phyloP scores from a whole-genome alignment of 2,329 filamentous ascomycete species.

The Ceratocystis variospora region DNA sequence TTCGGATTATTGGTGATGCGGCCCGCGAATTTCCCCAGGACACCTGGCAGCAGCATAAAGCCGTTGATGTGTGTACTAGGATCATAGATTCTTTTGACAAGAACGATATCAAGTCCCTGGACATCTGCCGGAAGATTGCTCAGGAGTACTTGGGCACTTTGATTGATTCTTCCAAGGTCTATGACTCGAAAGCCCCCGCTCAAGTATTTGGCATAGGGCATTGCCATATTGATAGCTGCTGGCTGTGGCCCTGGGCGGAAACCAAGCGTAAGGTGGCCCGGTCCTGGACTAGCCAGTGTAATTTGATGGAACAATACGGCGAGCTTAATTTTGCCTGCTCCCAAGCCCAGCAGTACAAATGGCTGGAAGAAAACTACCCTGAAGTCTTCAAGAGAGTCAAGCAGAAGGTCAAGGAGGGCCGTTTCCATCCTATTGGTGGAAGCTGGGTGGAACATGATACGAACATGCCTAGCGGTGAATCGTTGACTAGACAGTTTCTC shows the following conservation, averaged over 20 bases:
- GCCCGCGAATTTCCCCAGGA: slow-evolving; percentile 80
- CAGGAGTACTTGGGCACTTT: slow-evolving; percentile 67
- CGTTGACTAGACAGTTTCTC: slow-evolving; percentile 81
- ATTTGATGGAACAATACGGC: slow-evolving; percentile 86
- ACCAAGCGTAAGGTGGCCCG: slow-evolving; percentile 92
- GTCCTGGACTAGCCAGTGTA: slow-evolving; percentile 94
- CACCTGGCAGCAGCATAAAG: slow-evolving; percentile 79
- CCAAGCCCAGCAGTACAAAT: slow-evolving; percentile 95
- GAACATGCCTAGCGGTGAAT: slow-evolving; percentile 92
- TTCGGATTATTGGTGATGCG: slow-evolving; percentile 91
- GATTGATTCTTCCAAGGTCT: slow-evolving; percentile 73
- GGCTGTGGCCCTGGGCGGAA: slow-evolving; percentile 97
- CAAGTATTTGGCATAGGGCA: slow-evolving; percentile 84
- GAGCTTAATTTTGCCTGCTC: slow-evolving; percentile 88
- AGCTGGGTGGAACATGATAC: slow-evolving; percentile 99
- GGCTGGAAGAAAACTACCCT: slow-evolving; percentile 83
- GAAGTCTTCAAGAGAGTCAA: slow-evolving; percentile 83
- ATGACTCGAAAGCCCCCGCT: slow-evolving; percentile 57
- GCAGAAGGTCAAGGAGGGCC: slow-evolving; percentile 74
- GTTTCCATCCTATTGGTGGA: slow-evolving; percentile 88
- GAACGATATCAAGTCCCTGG: slow-evolving; percentile 62
- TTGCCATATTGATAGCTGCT: slow-evolving; percentile 96
- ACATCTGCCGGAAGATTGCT: slow-evolving; percentile 69
- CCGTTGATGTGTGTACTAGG: slow-evolving; percentile 66
- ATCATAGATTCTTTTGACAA: slow-evolving; percentile 86